phyloP scores from a whole-genome alignment of 192 early-diverging fungal species.

The Mortierella hygrophila region DNA sequence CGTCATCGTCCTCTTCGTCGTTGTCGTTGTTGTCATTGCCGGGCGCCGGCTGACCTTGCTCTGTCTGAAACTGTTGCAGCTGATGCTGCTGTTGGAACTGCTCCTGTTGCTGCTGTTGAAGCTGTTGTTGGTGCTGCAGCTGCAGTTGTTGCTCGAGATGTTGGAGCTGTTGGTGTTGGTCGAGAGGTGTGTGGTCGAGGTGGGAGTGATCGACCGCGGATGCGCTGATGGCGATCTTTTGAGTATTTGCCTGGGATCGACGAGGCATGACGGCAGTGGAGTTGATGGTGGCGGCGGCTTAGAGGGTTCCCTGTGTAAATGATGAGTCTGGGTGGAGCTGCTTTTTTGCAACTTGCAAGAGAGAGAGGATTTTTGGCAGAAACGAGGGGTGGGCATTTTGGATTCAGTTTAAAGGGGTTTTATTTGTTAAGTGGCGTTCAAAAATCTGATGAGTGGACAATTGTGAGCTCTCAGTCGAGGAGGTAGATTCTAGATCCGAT shows the following conservation, averaged over 20 bases:
- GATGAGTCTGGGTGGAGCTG: slow-evolving; percentile 6
- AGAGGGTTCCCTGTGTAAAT: slow-evolving; percentile 12
- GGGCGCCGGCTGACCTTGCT: neutral
- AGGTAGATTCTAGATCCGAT: slow-evolving; percentile 91
- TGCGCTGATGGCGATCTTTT: slow-evolving; percentile 1
- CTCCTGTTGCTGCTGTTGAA: slow-evolving; percentile 16
- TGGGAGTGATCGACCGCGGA: neutral
- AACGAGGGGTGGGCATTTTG: neutral
- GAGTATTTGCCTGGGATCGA: neutral
- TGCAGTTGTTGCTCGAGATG: slow-evolving; percentile 13
- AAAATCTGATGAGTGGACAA: no score
- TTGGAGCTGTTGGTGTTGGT: slow-evolving; percentile 6
- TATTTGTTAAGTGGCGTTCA: neutral
- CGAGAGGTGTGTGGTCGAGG: neutral
- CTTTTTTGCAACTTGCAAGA: no score
- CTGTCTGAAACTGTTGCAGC: slow-evolving; percentile 14
- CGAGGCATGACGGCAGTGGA: neutral
- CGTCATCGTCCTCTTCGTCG: neutral
- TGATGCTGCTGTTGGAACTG: slow-evolving; percentile 22
- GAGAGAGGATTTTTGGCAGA: neutral
- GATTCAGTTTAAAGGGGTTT: neutral
- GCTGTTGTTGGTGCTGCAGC: slow-evolving; percentile 22
- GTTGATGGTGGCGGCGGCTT: slow-evolving; percentile 1
- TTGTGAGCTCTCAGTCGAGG: slow-evolving; percentile 72
- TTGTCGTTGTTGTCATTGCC: neutral